Evolutionary conservation across 2,329 filamentous ascomycete species (phyloP), one percentile per base, ranked within the genome.

Genomic region (Paecilomyces variotii): DNA sequence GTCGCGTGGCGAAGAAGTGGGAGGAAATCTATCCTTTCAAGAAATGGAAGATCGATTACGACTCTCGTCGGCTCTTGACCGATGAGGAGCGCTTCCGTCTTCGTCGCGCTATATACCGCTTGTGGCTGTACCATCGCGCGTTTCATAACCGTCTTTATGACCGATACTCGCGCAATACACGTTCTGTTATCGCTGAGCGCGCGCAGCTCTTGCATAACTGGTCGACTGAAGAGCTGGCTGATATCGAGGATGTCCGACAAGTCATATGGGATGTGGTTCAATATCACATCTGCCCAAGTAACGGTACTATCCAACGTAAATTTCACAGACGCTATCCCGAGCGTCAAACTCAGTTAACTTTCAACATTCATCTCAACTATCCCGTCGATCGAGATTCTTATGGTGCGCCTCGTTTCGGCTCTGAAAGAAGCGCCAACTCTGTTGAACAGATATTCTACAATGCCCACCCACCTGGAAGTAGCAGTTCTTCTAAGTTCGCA

Each of bases 11-110:
- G 3, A 77, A 78, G 65, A 79, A 79, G 64, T 86, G 83, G 80
- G 81, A 81, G 65, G 75, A 78, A n/a, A 78, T 86, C n/a, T 87
- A 85, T 64, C 82, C 83, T 0, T 77, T 82, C 67, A 84, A 84
- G 70, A 85, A 84, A 68, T 87, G 84, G 84, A 84, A 84, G 64
- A 66, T 74, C 58, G 78, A 84, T 63, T 85, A 76, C 61, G 79
- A 80, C 58, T 74, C 79, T 58, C 79, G 84, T 9, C 81, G 84
- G 9, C 75, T 82, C 2, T 71, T 87, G 54, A 79, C 75, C 0
- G 60, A 62, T 35, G 60, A 73, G 1, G 84, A 87, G 66, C 76
- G 79, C 2, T 79, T 77, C 55, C 73, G 74, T 4, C 65, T 86
- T 10, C 78, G 84, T 10, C 78, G 83, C 49, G 84, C 84, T 9